Evolutionary conservation across 306 rosid species (phyloP).

Genomic region (Cucurbita moschata): DNA sequence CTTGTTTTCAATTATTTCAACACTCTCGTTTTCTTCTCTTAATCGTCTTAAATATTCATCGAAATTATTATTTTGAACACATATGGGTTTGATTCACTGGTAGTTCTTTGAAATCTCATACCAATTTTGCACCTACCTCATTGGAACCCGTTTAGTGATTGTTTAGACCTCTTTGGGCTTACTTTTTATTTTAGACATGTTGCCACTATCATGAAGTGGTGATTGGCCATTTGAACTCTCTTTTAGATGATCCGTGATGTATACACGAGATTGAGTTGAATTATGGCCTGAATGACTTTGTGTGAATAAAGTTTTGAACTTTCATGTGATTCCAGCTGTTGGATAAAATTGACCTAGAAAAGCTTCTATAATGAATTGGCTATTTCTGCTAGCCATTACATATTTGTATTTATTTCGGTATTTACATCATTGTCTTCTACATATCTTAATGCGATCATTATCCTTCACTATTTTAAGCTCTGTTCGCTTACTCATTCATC

Average conservation of each 20-base stretch:
- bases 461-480: not conserved
- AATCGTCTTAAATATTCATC: not conserved
- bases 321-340: conserved; percentile 37
- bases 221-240: conserved; percentile 23
- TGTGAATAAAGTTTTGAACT: conserved; percentile 17
- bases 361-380: not conserved
- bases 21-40: not conserved
- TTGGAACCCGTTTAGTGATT: not conserved
- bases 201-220: not conserved
- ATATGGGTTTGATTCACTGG: not conserved
- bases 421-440: not conserved
- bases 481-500: not conserved
- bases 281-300: conserved; percentile 26
- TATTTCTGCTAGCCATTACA: not conserved
- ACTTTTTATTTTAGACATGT: not conserved
- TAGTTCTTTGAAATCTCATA: not conserved
- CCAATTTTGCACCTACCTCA: not conserved
- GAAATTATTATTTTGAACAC: not conserved
- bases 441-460: not conserved
- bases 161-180: not conserved
- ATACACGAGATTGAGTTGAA: conserved; percentile 40
- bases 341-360: conserved; percentile 9
- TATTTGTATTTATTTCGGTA: conserved; percentile 1
- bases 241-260: conserved; percentile 31
- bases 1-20: not conserved